phyloP scores from a whole-genome alignment of 169 alveolate genomes.

The Amoebophrya sp. region DNA sequence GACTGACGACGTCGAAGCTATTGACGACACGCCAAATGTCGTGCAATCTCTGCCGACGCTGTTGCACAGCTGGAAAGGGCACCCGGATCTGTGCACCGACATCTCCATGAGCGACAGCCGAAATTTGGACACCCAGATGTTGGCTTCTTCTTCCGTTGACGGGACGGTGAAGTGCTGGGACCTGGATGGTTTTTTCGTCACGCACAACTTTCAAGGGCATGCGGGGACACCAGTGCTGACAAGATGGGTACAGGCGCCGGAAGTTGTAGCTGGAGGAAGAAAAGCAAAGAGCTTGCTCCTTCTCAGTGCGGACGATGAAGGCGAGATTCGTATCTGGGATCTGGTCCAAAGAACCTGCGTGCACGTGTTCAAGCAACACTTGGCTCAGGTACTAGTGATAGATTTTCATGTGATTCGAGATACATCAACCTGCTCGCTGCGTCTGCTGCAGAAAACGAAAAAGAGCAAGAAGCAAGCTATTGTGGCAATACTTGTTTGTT shows the following conservation, averaged over 20 bases:
- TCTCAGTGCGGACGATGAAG: neutral
- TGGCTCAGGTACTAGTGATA: neutral
- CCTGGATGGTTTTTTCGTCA: constrained; percentile 27
- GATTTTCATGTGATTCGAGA: too few species aligned
- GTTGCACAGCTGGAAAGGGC: neutral
- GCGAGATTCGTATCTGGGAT: neutral
- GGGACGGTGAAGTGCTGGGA: constrained; percentile 31
- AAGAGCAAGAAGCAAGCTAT: too few species aligned
- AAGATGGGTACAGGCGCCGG: neutral
- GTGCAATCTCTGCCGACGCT: too few species aligned
- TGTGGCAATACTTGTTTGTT: too few species aligned
- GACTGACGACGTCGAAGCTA: too few species aligned
- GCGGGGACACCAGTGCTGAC: neutral
- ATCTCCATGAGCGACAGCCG: too few species aligned
- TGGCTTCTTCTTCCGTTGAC: constrained; percentile 25
- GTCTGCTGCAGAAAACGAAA: too few species aligned
- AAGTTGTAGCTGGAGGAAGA: too few species aligned
- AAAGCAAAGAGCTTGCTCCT: neutral
- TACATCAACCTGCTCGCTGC: too few species aligned
- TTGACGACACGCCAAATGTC: too few species aligned
- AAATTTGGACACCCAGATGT: constrained; percentile 24
- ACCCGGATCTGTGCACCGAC: constrained; percentile 13
- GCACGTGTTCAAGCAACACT: neutral
- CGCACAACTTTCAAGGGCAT: neutral
- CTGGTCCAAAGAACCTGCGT: neutral